A percentile compares a stretch with the other conserved stretches of the same genome.
These are phyloP conservation scores for Cucurbita ficifolia DNA, from an alignment of 306 rosid species.

Conservation along the genomic window DNA sequence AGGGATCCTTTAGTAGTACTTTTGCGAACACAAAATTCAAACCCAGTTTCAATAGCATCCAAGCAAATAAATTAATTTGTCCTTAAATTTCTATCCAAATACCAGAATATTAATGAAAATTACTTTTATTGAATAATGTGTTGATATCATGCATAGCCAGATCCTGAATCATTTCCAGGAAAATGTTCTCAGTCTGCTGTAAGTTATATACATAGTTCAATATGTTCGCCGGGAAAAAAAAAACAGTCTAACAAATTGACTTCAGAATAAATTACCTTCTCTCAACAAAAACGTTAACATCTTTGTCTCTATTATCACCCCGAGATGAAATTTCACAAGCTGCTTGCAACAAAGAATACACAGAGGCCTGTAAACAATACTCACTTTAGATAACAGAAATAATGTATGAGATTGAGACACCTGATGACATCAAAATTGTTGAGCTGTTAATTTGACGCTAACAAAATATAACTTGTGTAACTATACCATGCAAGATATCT, in stretches of 20 bases:
- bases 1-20: not conserved
- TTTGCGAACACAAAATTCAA: not conserved
- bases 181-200: not conserved
- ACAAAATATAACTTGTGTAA: not conserved
- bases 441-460: not conserved
- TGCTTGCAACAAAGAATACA: slow-evolving; percentile 79
- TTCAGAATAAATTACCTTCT: slow-evolving; percentile 44
- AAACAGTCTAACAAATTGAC: not conserved
- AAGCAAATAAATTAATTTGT: not conserved
- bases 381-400: slow-evolving; percentile 2
- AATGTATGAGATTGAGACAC: not conserved
- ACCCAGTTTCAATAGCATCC: not conserved
- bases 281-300: slow-evolving; percentile 58
- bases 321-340: slow-evolving; percentile 66
- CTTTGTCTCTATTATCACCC: slow-evolving; percentile 59
- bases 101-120: not conserved
- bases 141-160: not conserved
- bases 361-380: slow-evolving; percentile 63
- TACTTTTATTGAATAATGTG: not conserved
- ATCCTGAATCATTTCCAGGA: not conserved
- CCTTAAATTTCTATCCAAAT: not conserved
- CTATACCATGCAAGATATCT: not conserved
- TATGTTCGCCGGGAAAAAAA: no score
- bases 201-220: no score
- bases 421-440: not conserved